Base-by-base conservation (phyloP, 2,329 filamentous ascomycete genomes). In the Coleophoma cylindrospora region DNA sequence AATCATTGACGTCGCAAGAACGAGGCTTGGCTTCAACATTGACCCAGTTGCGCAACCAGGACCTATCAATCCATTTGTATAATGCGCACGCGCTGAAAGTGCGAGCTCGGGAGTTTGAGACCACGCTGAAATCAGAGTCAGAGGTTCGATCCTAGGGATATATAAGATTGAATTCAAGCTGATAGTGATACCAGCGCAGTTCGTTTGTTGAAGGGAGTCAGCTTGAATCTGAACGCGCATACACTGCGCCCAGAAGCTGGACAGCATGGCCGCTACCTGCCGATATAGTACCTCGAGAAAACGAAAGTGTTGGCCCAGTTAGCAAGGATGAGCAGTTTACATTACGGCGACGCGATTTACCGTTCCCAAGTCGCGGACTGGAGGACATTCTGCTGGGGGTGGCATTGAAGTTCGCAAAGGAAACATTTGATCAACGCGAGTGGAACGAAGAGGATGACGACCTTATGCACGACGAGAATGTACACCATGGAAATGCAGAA, bases 221-320 rank as follows among this genome's bases (percentile, higher is more conserved):
- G 27, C 27, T 27, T 27, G 27, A 27, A 27, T 27, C 27, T 27
- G 27, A 27, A 27, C 27, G 27, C 9, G 27, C 27, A 27, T 27
- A 27, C 27, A 27, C 6, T 5, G 79, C 79, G 2, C 74, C 79
- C 0, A 80, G 77, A 51, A 56, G 64, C 4, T 96, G 92, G 91
- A 89, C 88, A 15, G 87, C 91, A 0, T 96, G 92, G 92, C 92
- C 92, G 4, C 66, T 95, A 61, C 74, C 75, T 17, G 73, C 79
- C 4, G 69, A 73, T 8, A 69, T 76, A 22, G 82, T 94, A 8
- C 88, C 87, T 2, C 69, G 72, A 14, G 71, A 74, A 13, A 71
- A 72, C 17, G 77, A 87, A 53, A 65, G 72, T 47, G 74, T 71
- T 56, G 70, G 64, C 53, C 64, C 64, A 8, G 60, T 67, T 21